Base-by-base conservation (phyloP, 1,139 yeast species). In the Debaryomycetaceae sp. region DNA sequence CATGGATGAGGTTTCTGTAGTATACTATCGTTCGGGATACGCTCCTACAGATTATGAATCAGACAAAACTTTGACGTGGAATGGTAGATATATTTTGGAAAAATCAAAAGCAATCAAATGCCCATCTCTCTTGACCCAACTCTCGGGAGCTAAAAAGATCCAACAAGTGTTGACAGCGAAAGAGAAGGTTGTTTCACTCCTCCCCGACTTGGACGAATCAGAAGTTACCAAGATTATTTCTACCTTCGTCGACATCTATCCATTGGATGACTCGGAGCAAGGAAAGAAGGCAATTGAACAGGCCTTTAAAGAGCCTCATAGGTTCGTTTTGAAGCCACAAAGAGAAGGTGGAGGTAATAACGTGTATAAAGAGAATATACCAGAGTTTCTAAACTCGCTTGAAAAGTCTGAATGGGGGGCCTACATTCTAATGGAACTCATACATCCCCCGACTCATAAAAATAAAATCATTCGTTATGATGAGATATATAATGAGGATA, bases 271-370 rank as follows among this genome's bases (percentile, higher is more conserved):
- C 43, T 66, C 91, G 0, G 70, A 66, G 24, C 74, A 73, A 33
- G 97, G 97, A 1, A 52, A 60, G 37, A 43, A 56, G 32, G 97
- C 95, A 4, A 79, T 78, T 45, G 67, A 75, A 44, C 63, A 87
- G 38, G 96, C 95, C 2, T 66, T 83, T 37, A 79, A 79, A 45
- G 48, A 64, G 1, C 92, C 97, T 0, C 77, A 78, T 43, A 73
- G 74, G 29, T 92, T 71, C 59, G 98, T 92, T 1, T 72, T 92
- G 52, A 92, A 92, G 58, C 98, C 98, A 3, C 98, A 94, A 63
- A 79, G 98, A 67, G 98, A 92, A 69, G 98, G 98, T 30, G 84
- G 85, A 17, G 98, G 98, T 17, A 89, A 92, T 62, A 92, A 92
- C 58, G 76, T 92, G 39, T 92, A 92, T 65, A 87, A 87, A 53